These are phyloP conservation scores for Aureobasidium sp. DNA, from an alignment of 2,329 filamentous ascomycete species.

Conservation along the genomic window DNA sequence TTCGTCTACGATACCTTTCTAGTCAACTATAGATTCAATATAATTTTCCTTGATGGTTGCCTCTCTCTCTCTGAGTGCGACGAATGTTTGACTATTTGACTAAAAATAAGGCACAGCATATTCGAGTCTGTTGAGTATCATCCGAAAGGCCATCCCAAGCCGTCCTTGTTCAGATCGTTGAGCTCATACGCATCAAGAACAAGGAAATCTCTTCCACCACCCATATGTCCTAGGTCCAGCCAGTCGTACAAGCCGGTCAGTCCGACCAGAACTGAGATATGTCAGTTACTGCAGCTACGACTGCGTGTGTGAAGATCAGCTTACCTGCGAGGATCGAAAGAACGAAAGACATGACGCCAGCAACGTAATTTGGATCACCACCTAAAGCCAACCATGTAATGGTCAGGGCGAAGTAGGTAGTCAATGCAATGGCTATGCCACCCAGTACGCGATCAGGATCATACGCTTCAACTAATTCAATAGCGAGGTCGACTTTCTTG, in stretches of 20 bases:
- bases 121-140: neutral
- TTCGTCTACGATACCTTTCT: neutral
- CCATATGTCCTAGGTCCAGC: constrained; percentile 6
- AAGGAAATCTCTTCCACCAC: neutral
- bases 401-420: neutral
- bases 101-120: neutral
- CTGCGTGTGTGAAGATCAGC: neutral
- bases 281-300: neutral
- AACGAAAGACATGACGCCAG: constrained; percentile 6
- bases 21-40: neutral
- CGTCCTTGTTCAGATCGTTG: neutral
- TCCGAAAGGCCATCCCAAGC: neutral
- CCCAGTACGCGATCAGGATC: neutral
- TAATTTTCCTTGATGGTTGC: neutral
- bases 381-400: neutral
- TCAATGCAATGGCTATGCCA: neutral
- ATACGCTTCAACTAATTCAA: neutral
- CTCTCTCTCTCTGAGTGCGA: neutral
- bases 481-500: neutral
- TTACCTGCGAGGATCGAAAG: neutral
- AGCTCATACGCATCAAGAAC: neutral
- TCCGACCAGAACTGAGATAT: neutral
- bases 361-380: neutral
- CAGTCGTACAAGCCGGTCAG: constrained; percentile 1
- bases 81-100: neutral